Conservation (phyloP, 345 rosid genomes). For the Murraya paniculata region DNA sequence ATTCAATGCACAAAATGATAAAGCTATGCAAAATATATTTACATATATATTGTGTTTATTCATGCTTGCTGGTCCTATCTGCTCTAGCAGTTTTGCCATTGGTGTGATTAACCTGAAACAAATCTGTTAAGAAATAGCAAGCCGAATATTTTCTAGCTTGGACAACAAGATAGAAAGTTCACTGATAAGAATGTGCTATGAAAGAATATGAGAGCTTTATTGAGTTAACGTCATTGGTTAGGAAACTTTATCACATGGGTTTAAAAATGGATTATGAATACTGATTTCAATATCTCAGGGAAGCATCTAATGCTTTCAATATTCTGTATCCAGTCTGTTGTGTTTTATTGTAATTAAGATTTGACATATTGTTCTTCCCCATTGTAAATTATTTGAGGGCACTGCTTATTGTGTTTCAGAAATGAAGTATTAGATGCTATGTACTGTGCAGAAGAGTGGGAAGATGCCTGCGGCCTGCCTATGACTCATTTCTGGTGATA, state of each 20-base stretch:
- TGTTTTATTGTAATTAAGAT: conserved; percentile 1
- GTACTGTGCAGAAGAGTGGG: neutral
- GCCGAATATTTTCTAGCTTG: conserved; percentile 1
- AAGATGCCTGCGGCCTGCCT: conserved; percentile 18
- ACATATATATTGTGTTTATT: no score
- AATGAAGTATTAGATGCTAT: conserved; percentile 34
- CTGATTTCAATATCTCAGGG: neutral
- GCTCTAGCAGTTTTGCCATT: no score
- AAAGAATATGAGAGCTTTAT: neutral
- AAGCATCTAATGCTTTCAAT: conserved; percentile 2
- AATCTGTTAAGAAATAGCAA: neutral
- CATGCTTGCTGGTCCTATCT: no score
- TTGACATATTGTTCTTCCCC: conserved; percentile 26
- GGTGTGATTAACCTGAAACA: neutral
- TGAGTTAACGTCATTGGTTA: neutral
- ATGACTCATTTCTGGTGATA: neutral
- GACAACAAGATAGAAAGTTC: neutral
- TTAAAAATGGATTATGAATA: neutral
- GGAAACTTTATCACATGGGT: conserved; percentile 8
- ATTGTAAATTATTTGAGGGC: conserved; percentile 3
- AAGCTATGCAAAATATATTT: no score
- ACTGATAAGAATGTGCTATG: neutral
- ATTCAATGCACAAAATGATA: no score
- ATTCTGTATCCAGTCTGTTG: neutral
- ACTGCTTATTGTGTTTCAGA: conserved; percentile 18